Base-by-base conservation (phyloP, 306 rosid species). In the Lathyrus aphaca region DNA sequence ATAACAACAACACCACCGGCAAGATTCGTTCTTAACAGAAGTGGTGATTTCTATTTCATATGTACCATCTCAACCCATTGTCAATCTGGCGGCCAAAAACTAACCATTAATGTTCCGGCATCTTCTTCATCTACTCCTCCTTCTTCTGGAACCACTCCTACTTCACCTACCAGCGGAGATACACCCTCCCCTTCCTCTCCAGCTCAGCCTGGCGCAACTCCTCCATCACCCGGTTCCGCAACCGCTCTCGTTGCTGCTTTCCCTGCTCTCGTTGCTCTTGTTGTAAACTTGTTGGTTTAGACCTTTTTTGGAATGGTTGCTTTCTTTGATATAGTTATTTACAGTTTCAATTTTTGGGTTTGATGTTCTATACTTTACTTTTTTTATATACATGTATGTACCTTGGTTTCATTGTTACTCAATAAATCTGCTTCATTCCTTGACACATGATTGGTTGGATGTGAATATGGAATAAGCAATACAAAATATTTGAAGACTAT, bases 41-140 rank as follows among this genome's bases (percentile, higher is more conserved):
- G 67, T 2, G 81, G 72, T 0, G 77, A 60, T 0, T 64, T 64
- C 64, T 84, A 72, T 39, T 82, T 82, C 61, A 74, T 75, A 37
- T 77, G 89, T 74, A 30, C 80, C 19, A 0, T 80, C 49, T 2
- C 3, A 15, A 55, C 18, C 13, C 86, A 82, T 77, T 87, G 92
- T 72, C 39, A 35, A 35, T 1, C 0, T 16, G 1, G 10, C 13
- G 92, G 89, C 8, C 92, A 84, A 54, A 84, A 84, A 75, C 42
- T 87, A 10, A 74, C 69, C 30, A 19, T 87, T 35, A 42, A 14
- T 5, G 62, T 80, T 45, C 12, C 46, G 0, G 14, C n/a, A 35
- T 35, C 30, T 29, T 8, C 66, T 16, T 38, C 79, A 9, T 68
- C 74, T 10, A 19, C 66, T 74, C 17, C 69, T 12, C 72, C 66